These are phyloP conservation scores for Microdochium trichocladiopsis DNA, from an alignment of 2,329 filamentous ascomycete genomes.

Conservation along the genomic window DNA sequence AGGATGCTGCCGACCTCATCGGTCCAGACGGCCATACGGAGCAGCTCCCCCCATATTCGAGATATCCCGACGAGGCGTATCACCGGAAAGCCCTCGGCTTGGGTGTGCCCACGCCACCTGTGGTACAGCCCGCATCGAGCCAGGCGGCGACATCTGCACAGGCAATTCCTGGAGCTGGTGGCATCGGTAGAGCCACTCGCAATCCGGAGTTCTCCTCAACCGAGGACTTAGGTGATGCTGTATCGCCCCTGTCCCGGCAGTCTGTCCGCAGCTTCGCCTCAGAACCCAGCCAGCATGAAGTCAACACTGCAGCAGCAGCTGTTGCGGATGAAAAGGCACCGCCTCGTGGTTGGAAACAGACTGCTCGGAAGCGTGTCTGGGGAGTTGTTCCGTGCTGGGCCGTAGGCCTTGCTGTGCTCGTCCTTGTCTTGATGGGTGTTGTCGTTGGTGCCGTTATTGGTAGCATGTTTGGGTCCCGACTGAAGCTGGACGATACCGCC, in stretches of 20 bases:
- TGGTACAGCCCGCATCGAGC: slow-evolving; percentile 4
- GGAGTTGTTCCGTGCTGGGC: slow-evolving; percentile 58
- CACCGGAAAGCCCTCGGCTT: slow-evolving; percentile 41
- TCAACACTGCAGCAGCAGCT: slow-evolving; percentile 41
- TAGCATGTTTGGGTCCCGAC: slow-evolving; percentile 24
- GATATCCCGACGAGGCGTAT: slow-evolving; percentile 72
- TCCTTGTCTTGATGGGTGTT: slow-evolving; percentile 44
- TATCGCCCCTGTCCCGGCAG: slow-evolving; percentile 38
- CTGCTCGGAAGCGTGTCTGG: slow-evolving; percentile 47
- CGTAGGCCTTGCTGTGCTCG: slow-evolving; percentile 39
- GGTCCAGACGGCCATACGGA: slow-evolving; percentile 85
- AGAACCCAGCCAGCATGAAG: slow-evolving; percentile 44
- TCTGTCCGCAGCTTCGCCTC: slow-evolving; percentile 45
- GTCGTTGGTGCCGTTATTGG: slow-evolving; percentile 52
- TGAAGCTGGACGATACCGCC: not conserved
- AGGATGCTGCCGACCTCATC: slow-evolving; percentile 81
- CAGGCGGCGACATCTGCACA: slow-evolving; percentile 7
- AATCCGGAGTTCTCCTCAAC: slow-evolving; percentile 56
- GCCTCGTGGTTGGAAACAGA: slow-evolving; percentile 42
- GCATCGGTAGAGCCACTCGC: slow-evolving; percentile 51
- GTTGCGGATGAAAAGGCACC: slow-evolving; percentile 39
- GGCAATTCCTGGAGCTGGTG: slow-evolving; percentile 48
- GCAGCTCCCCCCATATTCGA: slow-evolving; percentile 83
- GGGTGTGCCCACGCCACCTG: slow-evolving; percentile 9
- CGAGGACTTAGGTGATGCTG: slow-evolving; percentile 38